Evolutionary conservation across 208 protist species (phyloP).

Genomic region (Leishmania gerbilli): DNA sequence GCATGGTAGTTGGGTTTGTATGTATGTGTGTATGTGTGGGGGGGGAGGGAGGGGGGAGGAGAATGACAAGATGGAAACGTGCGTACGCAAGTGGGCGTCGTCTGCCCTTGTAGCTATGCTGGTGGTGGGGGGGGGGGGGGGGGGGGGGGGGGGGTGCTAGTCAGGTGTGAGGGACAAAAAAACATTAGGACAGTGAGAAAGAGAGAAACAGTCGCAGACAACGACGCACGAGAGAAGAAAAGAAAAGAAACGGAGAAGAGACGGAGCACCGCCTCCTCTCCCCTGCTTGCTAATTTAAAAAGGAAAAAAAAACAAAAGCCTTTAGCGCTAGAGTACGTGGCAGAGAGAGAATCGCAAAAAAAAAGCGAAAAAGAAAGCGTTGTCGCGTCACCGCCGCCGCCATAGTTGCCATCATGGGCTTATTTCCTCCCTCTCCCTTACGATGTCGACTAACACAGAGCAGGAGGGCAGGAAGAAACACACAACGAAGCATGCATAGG

Average conservation of each 20-base stretch:
- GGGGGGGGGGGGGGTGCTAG: background rate
- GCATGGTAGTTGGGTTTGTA: background rate
- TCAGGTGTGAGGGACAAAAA: background rate
- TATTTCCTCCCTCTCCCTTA: background rate
- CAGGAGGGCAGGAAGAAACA: background rate
- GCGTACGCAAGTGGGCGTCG: background rate
- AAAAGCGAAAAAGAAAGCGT: background rate
- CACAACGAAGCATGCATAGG: background rate
- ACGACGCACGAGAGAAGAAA: background rate
- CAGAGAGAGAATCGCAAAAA: background rate
- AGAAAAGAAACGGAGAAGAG: background rate
- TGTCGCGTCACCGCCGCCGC: background rate
- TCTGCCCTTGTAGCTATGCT: background rate
- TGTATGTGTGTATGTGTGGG: background rate
- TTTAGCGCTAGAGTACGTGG: background rate
- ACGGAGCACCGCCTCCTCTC: background rate
- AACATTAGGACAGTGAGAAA: background rate
- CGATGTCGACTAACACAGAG: conserved; percentile 8
- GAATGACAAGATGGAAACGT: no score
- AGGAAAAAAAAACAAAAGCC: background rate
- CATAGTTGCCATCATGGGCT: background rate
- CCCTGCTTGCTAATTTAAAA: background rate
- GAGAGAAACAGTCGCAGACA: background rate
- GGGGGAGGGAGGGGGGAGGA: background rate
- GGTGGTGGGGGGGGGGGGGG: no score